phyloP scores from a whole-genome alignment of 2,329 filamentous ascomycete species.

The Microsporum canis region DNA sequence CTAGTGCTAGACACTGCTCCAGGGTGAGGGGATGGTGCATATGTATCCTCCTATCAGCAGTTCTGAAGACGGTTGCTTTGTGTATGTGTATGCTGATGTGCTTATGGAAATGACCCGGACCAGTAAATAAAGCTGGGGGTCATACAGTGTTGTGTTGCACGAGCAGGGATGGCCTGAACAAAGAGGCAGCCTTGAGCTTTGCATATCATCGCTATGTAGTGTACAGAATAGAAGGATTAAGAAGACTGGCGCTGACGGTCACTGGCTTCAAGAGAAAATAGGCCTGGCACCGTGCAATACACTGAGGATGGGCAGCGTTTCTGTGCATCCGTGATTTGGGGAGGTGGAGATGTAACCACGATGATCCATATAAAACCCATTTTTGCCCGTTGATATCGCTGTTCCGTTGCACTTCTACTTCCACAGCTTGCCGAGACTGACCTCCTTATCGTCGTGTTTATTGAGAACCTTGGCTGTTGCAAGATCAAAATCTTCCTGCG shows the following conservation, averaged over 20 bases:
- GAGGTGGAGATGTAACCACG: not conserved
- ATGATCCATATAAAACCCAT: not conserved
- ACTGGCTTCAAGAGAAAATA: not conserved
- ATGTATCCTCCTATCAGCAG: too few relatives aligned
- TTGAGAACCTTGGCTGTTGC: constrained; percentile 98
- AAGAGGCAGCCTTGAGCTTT: not conserved
- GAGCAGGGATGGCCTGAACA: not conserved
- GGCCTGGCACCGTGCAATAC: not conserved
- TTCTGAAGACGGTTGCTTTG: not conserved
- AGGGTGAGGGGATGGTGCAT: too few relatives aligned
- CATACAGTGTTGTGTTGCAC: not conserved
- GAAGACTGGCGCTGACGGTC: not conserved
- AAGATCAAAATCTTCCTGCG: constrained; percentile 96
- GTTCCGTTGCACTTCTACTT: constrained; percentile 41
- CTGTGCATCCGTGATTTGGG: not conserved
- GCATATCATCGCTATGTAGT: constrained; percentile 3
- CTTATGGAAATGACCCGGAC: too few relatives aligned
- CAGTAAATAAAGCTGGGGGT: not conserved
- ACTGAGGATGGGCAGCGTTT: not conserved
- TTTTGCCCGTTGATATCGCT: not conserved
- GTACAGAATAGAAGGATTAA: not conserved
- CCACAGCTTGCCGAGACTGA: constrained; percentile 78
- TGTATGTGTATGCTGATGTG: not conserved
- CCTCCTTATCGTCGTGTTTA: constrained; percentile 98
- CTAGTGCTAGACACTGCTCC: too few relatives aligned